phyloP scores from a whole-genome alignment of 164 flowering plant species.

The Annona cherimola region DNA sequence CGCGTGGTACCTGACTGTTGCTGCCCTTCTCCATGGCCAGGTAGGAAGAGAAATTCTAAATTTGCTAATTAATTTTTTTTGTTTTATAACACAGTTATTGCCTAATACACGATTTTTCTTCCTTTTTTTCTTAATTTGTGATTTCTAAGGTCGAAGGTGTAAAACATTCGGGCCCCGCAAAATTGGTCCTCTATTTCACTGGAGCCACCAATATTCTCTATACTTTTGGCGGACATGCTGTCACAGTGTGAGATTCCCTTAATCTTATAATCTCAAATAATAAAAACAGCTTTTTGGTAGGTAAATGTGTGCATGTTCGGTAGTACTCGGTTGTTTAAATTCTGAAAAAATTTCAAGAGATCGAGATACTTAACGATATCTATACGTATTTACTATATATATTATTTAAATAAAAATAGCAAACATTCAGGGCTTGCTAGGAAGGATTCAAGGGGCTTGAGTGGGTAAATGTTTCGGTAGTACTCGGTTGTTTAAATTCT shows the following conservation, averaged over 20 bases:
- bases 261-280: background rate
- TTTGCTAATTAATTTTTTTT: background rate
- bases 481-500: no score
- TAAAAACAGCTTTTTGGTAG: no score
- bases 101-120: background rate
- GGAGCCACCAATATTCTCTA: conserved; percentile 81
- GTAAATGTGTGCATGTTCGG: no score
- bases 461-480: no score
- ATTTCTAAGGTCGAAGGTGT: conserved; percentile 54
- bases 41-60: conserved; percentile 17
- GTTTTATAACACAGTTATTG: background rate
- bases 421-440: no score
- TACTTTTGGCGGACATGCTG: conserved; percentile 90
- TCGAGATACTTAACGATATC: no score
- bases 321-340: no score
- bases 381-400: no score
- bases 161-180: conserved; percentile 57
- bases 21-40: conserved; percentile 74
- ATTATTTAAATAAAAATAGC: no score
- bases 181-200: conserved; percentile 63
- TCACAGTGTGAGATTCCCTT: conserved; percentile 59
- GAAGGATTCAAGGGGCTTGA: no score
- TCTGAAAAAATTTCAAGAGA: no score
- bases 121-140: background rate
- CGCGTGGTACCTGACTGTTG: conserved; percentile 83